These are phyloP conservation scores for Aspergillus awamori DNA, from an alignment of 2,329 filamentous ascomycete genomes.

Conservation along the genomic window DNA sequence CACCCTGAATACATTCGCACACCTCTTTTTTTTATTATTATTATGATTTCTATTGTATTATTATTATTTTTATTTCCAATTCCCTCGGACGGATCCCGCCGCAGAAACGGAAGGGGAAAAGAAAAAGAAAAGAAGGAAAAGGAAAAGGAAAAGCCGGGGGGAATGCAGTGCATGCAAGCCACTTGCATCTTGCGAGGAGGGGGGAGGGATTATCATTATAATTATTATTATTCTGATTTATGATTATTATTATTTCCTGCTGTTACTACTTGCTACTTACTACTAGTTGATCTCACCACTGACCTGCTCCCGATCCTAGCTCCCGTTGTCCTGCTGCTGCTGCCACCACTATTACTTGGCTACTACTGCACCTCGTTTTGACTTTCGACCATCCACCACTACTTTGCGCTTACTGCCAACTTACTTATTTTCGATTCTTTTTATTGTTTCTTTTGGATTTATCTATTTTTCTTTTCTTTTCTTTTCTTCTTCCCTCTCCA, in stretches of 20 bases:
- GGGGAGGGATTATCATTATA: no score
- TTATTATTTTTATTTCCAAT: no score
- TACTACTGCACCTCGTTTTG: neutral
- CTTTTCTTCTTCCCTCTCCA: no score
- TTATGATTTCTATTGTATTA: no score
- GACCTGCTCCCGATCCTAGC: conserved; percentile 4
- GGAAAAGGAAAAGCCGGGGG: neutral
- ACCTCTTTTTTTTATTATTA: no score
- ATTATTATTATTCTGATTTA: neutral
- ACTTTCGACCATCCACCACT: neutral
- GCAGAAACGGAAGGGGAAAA: neutral
- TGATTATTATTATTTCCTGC: neutral
- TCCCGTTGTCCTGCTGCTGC: conserved; percentile 5
- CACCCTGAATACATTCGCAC: no score
- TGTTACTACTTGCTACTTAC: neutral
- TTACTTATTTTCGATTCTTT: no score
- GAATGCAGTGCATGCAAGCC: conserved; percentile 1
- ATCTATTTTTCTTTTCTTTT: neutral
- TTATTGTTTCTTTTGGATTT: no score
- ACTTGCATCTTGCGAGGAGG: neutral
- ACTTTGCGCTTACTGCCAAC: no score
- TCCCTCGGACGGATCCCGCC: neutral
- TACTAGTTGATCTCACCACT: conserved; percentile 1
- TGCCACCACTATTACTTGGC: no score
- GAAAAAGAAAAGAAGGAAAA: neutral